Conservation (phyloP, 2,329 filamentous ascomycete species). For the Pseudogymnoascus sp. region DNA sequence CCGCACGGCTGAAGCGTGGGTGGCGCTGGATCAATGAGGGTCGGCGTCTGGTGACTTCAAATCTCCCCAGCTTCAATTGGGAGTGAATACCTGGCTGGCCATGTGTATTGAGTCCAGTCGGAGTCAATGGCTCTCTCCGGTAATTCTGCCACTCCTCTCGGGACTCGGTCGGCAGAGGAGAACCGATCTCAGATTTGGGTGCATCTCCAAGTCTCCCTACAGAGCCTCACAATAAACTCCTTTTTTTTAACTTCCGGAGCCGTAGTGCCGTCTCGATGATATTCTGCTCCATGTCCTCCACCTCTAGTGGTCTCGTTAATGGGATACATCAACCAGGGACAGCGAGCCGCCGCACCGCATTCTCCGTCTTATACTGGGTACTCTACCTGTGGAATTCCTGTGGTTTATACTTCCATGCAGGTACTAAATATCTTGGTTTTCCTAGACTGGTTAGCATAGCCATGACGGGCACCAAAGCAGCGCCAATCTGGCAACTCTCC, state of each 20-base stretch:
- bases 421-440: slow-evolving; percentile 1
- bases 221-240: not conserved
- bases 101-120: not conserved
- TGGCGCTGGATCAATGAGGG: not conserved
- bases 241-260: not conserved
- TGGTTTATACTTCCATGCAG: slow-evolving; percentile 4
- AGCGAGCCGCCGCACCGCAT: slow-evolving; percentile 4
- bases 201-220: not conserved
- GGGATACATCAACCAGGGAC: not conserved
- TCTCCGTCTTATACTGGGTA: not conserved
- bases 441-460: not conserved
- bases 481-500: not conserved
- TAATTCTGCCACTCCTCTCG: not conserved
- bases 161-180: not conserved
- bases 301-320: not conserved
- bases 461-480: slow-evolving; percentile 1
- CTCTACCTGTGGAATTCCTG: not conserved
- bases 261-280: not conserved
- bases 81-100: not conserved
- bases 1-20: not conserved
- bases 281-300: not conserved
- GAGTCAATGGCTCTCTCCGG: not conserved
- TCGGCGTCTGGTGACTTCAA: slow-evolving; percentile 1
- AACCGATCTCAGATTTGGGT: not conserved
- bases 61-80: not conserved